A percentile compares a stretch with the other conserved stretches of the same genome.
Conservation (phyloP, 2,329 filamentous ascomycete species). For the Dactylonectria estremocensis region DNA sequence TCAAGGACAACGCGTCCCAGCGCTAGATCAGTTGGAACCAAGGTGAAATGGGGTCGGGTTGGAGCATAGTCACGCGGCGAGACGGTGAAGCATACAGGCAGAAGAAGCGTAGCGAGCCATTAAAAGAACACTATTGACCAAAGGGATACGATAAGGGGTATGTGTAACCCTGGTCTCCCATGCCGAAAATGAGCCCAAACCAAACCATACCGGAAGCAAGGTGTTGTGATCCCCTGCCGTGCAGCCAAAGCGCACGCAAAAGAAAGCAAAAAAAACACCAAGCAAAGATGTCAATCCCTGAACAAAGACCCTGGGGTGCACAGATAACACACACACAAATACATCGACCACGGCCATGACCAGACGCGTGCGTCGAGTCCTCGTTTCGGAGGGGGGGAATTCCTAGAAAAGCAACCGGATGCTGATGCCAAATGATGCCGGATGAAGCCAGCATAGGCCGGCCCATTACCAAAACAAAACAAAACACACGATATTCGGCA, state of each 20-base stretch:
- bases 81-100: conserved; percentile 9
- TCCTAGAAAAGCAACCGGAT: conserved; percentile 35
- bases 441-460: conserved; percentile 38
- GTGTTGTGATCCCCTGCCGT: conserved; percentile 32
- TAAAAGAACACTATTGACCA: conserved; percentile 44
- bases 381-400: conserved; percentile 26
- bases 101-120: conserved; percentile 28
- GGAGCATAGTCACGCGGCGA: background rate
- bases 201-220: conserved; percentile 17
- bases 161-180: conserved; percentile 46
- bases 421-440: conserved; percentile 35
- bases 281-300: conserved; percentile 12
- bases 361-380: background rate
- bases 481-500: conserved; percentile 14
- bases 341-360: background rate
- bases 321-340: conserved; percentile 3
- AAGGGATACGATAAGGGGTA: conserved; percentile 49
- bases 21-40: background rate
- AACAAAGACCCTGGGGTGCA: conserved; percentile 27
- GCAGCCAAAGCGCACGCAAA: conserved; percentile 17
- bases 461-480: conserved; percentile 22
- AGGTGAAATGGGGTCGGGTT: background rate
- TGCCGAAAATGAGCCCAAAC: conserved; percentile 35
- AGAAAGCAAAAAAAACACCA: conserved; percentile 19
- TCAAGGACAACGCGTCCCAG: background rate